phyloP scores from a whole-genome alignment of 148 eudicot species.

The Rheum nobile region DNA sequence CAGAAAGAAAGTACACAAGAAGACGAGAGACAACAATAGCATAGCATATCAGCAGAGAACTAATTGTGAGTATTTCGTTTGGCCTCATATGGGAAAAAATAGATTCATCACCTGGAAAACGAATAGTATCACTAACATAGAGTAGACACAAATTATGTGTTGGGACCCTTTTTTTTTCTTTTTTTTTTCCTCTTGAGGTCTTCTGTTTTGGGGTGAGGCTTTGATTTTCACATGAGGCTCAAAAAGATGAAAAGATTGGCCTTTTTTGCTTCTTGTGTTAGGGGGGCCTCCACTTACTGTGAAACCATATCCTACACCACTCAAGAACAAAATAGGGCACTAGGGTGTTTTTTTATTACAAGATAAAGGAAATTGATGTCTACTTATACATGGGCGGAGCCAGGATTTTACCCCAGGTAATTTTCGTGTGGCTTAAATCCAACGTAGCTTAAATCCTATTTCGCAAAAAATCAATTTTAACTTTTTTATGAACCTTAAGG shows the following conservation, averaged over 20 bases:
- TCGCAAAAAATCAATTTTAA: no score
- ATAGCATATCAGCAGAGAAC: background rate
- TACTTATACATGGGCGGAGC: no score
- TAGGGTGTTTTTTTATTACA: no score
- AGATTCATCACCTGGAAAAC: background rate
- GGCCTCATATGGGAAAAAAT: background rate
- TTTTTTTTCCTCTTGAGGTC: background rate
- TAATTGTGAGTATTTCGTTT: background rate
- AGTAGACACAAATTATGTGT: background rate
- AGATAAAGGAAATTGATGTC: no score
- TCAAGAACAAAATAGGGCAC: background rate
- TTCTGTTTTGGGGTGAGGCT: background rate
- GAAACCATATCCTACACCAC: conserved; percentile 4
- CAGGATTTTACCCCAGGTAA: no score
- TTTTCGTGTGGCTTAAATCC: no score
- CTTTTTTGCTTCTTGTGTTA: background rate
- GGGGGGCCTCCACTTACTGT: background rate
- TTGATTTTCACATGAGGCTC: conserved; percentile 6
- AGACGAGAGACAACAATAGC: background rate
- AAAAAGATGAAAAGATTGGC: conserved; percentile 4
- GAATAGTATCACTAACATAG: background rate
- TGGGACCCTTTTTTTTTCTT: background rate
- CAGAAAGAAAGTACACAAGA: background rate
- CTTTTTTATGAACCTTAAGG: no score
- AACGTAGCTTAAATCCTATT: no score